Evolutionary conservation across 768 basidiomycete species (phyloP), one percentile per base, ranked within the genome.

Genomic region (Kwoniella sp.): DNA sequence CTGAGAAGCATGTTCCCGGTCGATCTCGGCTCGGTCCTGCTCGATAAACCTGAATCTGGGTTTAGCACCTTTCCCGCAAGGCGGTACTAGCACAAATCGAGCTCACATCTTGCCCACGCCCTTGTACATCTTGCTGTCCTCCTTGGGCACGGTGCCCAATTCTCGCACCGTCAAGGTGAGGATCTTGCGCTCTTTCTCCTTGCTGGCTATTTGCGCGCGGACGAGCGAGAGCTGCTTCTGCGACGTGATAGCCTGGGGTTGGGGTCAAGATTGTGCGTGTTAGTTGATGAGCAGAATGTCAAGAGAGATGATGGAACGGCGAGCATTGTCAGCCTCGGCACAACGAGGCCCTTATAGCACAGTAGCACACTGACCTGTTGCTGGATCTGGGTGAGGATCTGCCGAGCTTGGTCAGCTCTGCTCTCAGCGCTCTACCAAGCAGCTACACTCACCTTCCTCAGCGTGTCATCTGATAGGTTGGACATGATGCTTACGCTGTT

Each of bases 341-440:
- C n/a, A n/a, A n/a, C n/a, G n/a, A n/a, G n/a, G n/a, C n/a, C n/a
- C n/a, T n/a, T n/a, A n/a, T n/a, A n/a, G n/a, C n/a, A n/a, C n/a
- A n/a, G n/a, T n/a, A n/a, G n/a, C n/a, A n/a, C n/a, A 54, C 60
- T 31, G n/a, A 70, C 69, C 53, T 88, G 90, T 74, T 87, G 83
- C 76, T 95, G 91, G 51, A 95, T 92, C 78, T 93, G 91, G 36
- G 86, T 77, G 49, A 95, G 77, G 70, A 95, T 92, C 91, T 95
- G 75, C 3, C 39, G n/a, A 20, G n/a, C n/a, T n/a, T n/a, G n/a
- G n/a, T n/a, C n/a, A n/a, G n/a, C n/a, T n/a, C n/a, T n/a, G n/a
- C n/a, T n/a, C n/a, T n/a, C n/a, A n/a, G n/a, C n/a, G n/a, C n/a
- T n/a, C n/a, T 22, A 20, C 3, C 11, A 22, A 19, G 19, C 5